Percentiles rank a stretch among this genome's conserved stretches.
Conservation (phyloP, 2,329 filamentous ascomycete genomes). For the Aspergillus costaricaensis region DNA sequence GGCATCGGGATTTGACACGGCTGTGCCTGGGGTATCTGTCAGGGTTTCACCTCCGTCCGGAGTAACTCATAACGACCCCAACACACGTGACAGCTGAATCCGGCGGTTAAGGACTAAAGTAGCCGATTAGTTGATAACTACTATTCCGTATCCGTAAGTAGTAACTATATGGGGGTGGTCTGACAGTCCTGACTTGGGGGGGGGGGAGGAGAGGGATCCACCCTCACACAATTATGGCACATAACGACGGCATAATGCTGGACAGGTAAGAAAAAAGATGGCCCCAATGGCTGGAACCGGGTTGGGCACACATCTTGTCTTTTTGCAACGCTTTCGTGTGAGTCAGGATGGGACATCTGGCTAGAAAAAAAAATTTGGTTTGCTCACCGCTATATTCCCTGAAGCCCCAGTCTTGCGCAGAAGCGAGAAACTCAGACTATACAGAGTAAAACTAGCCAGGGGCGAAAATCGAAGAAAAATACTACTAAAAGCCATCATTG, state of each 20-base stretch:
- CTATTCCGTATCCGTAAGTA: too few relatives aligned
- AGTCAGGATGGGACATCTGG: not conserved
- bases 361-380: not conserved
- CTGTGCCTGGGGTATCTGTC: not conserved
- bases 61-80: not conserved
- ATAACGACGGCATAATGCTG: not conserved
- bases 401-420: not conserved
- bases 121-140: too few relatives aligned
- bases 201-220: not conserved
- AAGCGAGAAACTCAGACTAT: not conserved
- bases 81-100: not conserved
- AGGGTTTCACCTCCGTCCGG: not conserved
- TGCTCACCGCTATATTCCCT: not conserved
- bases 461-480: not conserved
- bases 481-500: not conserved
- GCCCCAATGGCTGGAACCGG: not conserved
- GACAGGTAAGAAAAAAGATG: not conserved
- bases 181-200: not conserved
- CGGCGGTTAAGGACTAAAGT: not conserved
- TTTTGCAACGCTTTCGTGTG: not conserved
- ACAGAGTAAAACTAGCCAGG: not conserved
- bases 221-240: not conserved
- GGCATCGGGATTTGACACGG: not conserved
- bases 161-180: not conserved
- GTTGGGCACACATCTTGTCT: not conserved